phyloP scores from a whole-genome alignment of 257 asterid species.

The Plantago elongata region DNA sequence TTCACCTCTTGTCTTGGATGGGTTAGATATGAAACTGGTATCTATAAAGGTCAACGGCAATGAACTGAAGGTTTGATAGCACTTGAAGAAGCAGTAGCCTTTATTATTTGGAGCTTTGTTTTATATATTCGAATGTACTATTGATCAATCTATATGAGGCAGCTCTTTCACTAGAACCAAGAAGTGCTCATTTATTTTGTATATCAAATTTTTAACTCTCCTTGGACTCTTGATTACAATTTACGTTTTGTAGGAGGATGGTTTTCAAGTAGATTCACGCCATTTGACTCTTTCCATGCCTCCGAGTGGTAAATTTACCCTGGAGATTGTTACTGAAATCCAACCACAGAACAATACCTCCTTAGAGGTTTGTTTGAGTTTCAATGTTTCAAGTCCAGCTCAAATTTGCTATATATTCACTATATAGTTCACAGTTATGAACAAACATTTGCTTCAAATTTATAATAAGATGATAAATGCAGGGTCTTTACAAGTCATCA shows the following conservation, averaged over 20 bases:
- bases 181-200: too few relatives aligned
- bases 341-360: slow-evolving; percentile 89
- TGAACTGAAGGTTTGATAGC: slow-evolving; percentile 50
- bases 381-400: not conserved
- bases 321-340: slow-evolving; percentile 84
- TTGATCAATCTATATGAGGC: not conserved
- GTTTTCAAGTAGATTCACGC: slow-evolving; percentile 55
- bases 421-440: not conserved
- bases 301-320: slow-evolving; percentile 62
- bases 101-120: not conserved
- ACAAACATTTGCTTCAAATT: not conserved
- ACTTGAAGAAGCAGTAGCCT: not conserved
- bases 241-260: slow-evolving; percentile 57
- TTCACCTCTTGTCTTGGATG: slow-evolving; percentile 75
- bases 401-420: not conserved
- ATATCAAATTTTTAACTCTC: not conserved
- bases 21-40: slow-evolving; percentile 70
- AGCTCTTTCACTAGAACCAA: too few relatives aligned
- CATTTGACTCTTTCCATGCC: slow-evolving; percentile 69
- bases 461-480: slow-evolving; percentile 21
- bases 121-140: slow-evolving; percentile 10
- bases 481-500: slow-evolving; percentile 95
- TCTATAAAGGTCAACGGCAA: slow-evolving; percentile 62
- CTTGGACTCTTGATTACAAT: not conserved
- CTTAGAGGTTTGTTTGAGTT: slow-evolving; percentile 49